phyloP scores from a whole-genome alignment of 2,329 filamentous ascomycete genomes.

The Penicillium aurantiogriseum region DNA sequence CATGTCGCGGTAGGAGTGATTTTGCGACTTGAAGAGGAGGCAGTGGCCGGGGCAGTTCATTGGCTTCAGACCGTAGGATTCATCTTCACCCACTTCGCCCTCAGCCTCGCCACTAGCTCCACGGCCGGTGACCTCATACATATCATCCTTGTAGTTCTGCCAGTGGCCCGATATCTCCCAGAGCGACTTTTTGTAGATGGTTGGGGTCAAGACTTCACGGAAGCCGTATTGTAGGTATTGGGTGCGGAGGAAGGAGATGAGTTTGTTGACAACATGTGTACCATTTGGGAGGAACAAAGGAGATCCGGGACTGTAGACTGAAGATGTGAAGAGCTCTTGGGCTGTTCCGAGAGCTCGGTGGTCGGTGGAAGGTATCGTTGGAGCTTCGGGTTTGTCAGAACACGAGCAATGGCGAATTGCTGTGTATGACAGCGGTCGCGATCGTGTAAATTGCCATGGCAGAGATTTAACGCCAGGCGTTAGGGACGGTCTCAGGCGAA shows the following conservation, averaged over 20 bases:
- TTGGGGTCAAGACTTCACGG: slow-evolving; percentile 83
- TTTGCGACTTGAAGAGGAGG: slow-evolving; percentile 72
- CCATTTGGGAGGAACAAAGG: slow-evolving; percentile 82
- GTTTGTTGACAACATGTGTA: slow-evolving; percentile 76
- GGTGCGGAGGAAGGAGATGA: slow-evolving; percentile 75
- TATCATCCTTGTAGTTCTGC: slow-evolving; percentile 87
- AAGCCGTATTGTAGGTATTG: slow-evolving; percentile 85
- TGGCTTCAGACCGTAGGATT: slow-evolving; percentile 80
- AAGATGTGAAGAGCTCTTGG: slow-evolving; percentile 77
- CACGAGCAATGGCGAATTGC: slow-evolving; percentile 22
- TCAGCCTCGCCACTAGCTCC: slow-evolving; percentile 47
- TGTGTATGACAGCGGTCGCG: slow-evolving; percentile 21
- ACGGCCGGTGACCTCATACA: slow-evolving; percentile 72
- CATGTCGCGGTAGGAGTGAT: slow-evolving; percentile 74
- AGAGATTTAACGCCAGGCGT: not conserved
- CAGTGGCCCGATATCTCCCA: slow-evolving; percentile 86
- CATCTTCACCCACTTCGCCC: slow-evolving; percentile 56
- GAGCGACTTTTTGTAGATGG: slow-evolving; percentile 83
- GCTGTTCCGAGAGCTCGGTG: slow-evolving; percentile 51
- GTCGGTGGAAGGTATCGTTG: slow-evolving; percentile 43
- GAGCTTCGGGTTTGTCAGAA: slow-evolving; percentile 23
- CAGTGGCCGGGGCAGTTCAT: slow-evolving; percentile 95
- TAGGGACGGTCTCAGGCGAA: slow-evolving; percentile 18
- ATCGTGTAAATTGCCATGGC: slow-evolving; percentile 3
- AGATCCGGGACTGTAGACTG: slow-evolving; percentile 77